A percentile compares a stretch with the other conserved stretches of the same genome.
Conservation (phyloP, 2,329 filamentous ascomycete genomes). For the Falciphora oryzae region DNA sequence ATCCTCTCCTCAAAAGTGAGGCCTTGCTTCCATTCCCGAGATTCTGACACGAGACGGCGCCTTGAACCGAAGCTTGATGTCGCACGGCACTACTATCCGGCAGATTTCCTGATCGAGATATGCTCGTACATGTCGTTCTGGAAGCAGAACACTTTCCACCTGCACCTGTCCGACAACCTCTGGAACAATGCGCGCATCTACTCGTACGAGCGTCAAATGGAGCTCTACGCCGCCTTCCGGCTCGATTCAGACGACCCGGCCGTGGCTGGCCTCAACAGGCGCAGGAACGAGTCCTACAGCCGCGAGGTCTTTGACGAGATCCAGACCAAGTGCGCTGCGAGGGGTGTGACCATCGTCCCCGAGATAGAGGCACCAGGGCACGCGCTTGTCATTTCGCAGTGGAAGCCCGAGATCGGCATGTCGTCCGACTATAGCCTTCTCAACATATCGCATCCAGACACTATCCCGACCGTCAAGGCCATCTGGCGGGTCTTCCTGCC, state of each 20-base stretch:
- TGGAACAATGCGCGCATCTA: slow-evolving; percentile 43
- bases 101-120: slow-evolving; percentile 48
- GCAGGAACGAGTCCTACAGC: slow-evolving; percentile 50
- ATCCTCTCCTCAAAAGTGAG: background rate
- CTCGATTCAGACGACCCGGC: slow-evolving; percentile 42
- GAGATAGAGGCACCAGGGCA: slow-evolving; percentile 58
- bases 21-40: background rate
- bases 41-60: background rate
- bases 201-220: slow-evolving; percentile 37
- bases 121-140: slow-evolving; percentile 56
- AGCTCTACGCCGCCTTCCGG: slow-evolving; percentile 50
- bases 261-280: slow-evolving; percentile 42
- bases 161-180: slow-evolving; percentile 53
- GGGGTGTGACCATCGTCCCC: slow-evolving; percentile 52
- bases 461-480: slow-evolving; percentile 44
- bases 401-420: slow-evolving; percentile 50
- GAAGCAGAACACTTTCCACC: slow-evolving; percentile 54
- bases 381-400: slow-evolving; percentile 49
- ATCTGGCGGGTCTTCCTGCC: slow-evolving; percentile 48
- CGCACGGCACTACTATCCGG: slow-evolving; percentile 50
- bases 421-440: slow-evolving; percentile 41
- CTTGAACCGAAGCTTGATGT: slow-evolving; percentile 33
- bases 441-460: slow-evolving; percentile 49
- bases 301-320: slow-evolving; percentile 44
- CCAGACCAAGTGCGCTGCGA: slow-evolving; percentile 43